A percentile compares a stretch with the other conserved stretches of the same genome.
Conservation (phyloP, 352 stramenopile genomes). For the Globisporangium sylvaticum region DNA sequence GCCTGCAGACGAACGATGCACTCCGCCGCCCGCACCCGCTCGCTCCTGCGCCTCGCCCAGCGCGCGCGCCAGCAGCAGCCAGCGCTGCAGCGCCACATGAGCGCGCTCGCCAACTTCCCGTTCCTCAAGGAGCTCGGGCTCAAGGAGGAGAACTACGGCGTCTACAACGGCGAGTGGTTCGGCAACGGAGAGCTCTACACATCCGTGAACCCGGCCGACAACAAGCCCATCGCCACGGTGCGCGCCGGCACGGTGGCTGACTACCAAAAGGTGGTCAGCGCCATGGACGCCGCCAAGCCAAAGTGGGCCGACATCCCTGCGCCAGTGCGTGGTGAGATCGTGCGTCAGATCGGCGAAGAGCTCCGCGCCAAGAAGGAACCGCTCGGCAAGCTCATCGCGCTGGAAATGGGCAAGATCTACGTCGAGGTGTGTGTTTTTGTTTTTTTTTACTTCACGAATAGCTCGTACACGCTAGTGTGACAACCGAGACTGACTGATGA, state of each 20-base stretch:
- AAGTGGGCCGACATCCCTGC: conserved; percentile 84
- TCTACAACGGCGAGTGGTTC: conserved; percentile 88
- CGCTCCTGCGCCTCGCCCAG: conserved; percentile 14
- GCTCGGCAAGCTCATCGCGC: conserved; percentile 85
- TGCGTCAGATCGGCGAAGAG: conserved; percentile 89
- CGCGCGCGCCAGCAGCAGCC: conserved; percentile 9
- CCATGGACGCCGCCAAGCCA: conserved; percentile 82
- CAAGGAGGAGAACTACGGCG: conserved; percentile 77
- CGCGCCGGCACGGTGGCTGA: conserved; percentile 75
- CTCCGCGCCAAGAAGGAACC: conserved; percentile 87
- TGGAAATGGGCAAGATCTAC: conserved; percentile 95
- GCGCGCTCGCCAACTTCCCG: conserved; percentile 51
- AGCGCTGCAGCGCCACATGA: conserved; percentile 28
- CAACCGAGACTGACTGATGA: conserved; percentile 3
- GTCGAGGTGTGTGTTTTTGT: conserved; percentile 46
- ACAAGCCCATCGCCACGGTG: conserved; percentile 81
- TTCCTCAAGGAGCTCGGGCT: conserved; percentile 82
- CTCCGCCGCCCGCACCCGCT: conserved; percentile 6
- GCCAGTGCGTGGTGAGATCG: conserved; percentile 88
- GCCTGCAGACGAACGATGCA: conserved; percentile 12
- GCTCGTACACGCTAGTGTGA: not conserved
- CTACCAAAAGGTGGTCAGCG: conserved; percentile 77
- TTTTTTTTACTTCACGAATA: too few species aligned
- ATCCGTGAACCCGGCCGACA: conserved; percentile 81
- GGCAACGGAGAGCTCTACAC: conserved; percentile 78